Evolutionary conservation across 2,329 filamentous ascomycete genomes (phyloP), one percentile per base, ranked within the genome.

Genomic region (Cytospora piceicola): DNA sequence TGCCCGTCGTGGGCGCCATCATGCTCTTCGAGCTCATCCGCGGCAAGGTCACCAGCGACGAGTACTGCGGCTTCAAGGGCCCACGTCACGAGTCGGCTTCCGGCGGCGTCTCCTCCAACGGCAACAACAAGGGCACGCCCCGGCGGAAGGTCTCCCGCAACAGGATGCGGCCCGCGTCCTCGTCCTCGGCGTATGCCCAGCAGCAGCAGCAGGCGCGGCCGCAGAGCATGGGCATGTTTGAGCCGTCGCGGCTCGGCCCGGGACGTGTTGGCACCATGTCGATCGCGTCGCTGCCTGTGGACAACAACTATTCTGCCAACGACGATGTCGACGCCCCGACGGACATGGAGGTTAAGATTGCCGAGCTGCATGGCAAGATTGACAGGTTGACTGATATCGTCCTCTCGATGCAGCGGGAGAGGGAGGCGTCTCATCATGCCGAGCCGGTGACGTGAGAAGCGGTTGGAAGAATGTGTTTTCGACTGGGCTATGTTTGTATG

Each of bases 1-100:
- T 86, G 56, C 90, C 91, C 36, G 87, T 92, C 68, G 89, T 93
- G 32, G 85, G 78, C n/a, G 78, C 82, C 55, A 93, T 94, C 70
- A 83, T 85, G 75, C 72, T 82, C n/a, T 93, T 90, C 74, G 90
- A 92, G 76, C 79, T 79, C 71, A 69, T 85, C 55, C 76, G 77
- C 27, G 75, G 75, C 64, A 79, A 77, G 59, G 71, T 78, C 9
- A 68, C 73, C 15, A 71, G 75, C 15, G 80, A 82, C 59, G 80
- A 81, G 60, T 83, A 79, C 69, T 79, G 78, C 65, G 80, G 77
- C 32, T 84, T 82, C 76, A 81, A 80, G 71, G 85, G 81, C 3
- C 81, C 81, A 0, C 77, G 75, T 9, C 70, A 65, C 24, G 57
- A 51, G 22, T 32, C 27, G 53, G 32, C 34, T 39, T 58, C 52